Conservation (phyloP, 768 basidiomycete species). For the Hemileccinum impolitum region DNA sequence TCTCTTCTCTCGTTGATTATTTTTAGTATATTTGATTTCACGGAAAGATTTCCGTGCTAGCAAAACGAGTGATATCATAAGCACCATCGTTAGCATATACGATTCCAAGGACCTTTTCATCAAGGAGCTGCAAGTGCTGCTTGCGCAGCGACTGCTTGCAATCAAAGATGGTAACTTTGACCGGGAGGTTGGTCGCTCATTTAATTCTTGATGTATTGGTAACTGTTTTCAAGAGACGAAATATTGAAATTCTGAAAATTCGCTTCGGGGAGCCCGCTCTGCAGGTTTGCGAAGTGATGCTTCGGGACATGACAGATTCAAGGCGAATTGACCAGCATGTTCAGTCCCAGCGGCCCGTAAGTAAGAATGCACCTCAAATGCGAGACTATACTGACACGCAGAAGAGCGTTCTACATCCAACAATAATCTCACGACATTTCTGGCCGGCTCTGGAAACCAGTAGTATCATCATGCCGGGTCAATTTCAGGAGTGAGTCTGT, state of each 20-base stretch:
- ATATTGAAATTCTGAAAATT: conserved; percentile 91
- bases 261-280: conserved; percentile 92
- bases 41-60: conserved; percentile 84
- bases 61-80: conserved; percentile 90
- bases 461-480: conserved; percentile 77
- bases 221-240: conserved; percentile 60
- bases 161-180: conserved; percentile 80
- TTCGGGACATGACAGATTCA: conserved; percentile 95
- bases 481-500: conserved; percentile 65
- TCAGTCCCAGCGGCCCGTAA: conserved; percentile 66
- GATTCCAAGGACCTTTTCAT: conserved; percentile 96
- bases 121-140: conserved; percentile 88
- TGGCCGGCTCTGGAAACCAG: conserved; percentile 86
- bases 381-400: conserved; percentile 3
- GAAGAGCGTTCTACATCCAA: conserved; percentile 77
- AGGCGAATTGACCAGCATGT: conserved; percentile 86
- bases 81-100: conserved; percentile 95
- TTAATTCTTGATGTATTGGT: conserved; percentile 1
- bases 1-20: background rate
- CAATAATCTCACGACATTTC: conserved; percentile 90
- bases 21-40: background rate
- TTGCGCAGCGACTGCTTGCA: conserved; percentile 81
- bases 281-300: conserved; percentile 97
- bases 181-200: conserved; percentile 42
- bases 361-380: conserved; percentile 18